Evolutionary conservation across 345 rosid genomes (phyloP).

Genomic region (Firmiana major): DNA sequence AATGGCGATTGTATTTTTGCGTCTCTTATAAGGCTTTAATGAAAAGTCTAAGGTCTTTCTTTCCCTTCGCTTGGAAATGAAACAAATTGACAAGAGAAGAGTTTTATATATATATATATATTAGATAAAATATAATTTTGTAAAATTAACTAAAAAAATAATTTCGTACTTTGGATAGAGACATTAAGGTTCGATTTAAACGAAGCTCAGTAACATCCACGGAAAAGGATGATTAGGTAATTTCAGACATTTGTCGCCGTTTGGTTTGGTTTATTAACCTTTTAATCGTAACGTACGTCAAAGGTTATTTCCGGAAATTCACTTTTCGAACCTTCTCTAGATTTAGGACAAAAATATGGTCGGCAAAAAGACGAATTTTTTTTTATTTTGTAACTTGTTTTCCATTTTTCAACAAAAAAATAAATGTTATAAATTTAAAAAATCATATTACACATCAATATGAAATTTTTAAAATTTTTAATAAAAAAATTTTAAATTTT

Average conservation of each 20-base stretch:
- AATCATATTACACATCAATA: too few species aligned
- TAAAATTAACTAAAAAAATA: background rate
- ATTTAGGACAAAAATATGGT: background rate
- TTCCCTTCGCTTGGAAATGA: slow-evolving; percentile 10
- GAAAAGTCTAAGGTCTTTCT: background rate
- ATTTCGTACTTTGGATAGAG: background rate
- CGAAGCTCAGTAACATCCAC: background rate
- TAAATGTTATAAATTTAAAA: too few species aligned
- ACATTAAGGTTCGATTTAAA: background rate
- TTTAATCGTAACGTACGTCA: background rate
- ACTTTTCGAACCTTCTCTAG: background rate
- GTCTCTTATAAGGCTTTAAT: slow-evolving; percentile 4
- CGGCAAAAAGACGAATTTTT: background rate
- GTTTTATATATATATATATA: background rate
- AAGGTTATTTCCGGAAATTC: background rate
- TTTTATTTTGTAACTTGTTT: too few species aligned
- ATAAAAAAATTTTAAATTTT: too few species aligned
- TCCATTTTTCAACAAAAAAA: too few species aligned
- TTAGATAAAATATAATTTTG: background rate
- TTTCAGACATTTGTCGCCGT: background rate
- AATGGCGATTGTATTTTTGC: background rate
- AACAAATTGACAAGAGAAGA: slow-evolving; percentile 2
- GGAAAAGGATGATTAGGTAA: background rate
- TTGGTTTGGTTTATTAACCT: too few species aligned
- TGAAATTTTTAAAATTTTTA: too few species aligned